Conservation (phyloP, 2,329 filamentous ascomycete species). For the Alternaria alternata region DNA sequence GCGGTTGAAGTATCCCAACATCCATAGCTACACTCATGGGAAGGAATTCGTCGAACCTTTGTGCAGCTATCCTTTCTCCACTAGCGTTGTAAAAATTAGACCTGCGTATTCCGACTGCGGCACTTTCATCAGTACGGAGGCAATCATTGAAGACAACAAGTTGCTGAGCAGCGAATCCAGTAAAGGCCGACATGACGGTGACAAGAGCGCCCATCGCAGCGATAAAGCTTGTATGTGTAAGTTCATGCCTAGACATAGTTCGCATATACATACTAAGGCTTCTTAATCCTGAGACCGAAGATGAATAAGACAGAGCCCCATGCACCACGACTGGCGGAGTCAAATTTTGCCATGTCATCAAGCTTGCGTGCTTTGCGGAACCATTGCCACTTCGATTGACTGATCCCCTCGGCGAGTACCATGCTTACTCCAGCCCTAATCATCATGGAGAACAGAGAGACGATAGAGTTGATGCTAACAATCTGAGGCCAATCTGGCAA, state of each 20-base stretch:
- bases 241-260: background rate
- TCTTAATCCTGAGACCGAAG: background rate
- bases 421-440: slow-evolving; percentile 14
- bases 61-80: background rate
- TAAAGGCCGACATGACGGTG: slow-evolving; percentile 12
- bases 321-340: slow-evolving; percentile 20
- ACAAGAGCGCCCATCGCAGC: slow-evolving; percentile 15
- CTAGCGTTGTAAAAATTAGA: too few species aligned
- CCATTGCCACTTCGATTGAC: slow-evolving; percentile 26
- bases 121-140: too few species aligned
- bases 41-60: background rate
- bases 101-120: too few species aligned
- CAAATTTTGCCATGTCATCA: slow-evolving; percentile 16
- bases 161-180: slow-evolving; percentile 18
- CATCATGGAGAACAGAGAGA: slow-evolving; percentile 18
- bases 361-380: slow-evolving; percentile 9
- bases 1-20: slow-evolving; percentile 12
- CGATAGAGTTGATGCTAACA: slow-evolving; percentile 17
- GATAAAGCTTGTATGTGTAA: slow-evolving; percentile 10
- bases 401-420: slow-evolving; percentile 23
- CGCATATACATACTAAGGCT: too few species aligned
- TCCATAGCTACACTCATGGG: slow-evolving; percentile 15
- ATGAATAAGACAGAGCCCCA: slow-evolving; percentile 18
- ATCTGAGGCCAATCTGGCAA: slow-evolving; percentile 21
- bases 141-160: slow-evolving; percentile 11